Evolutionary conservation across 352 stramenopile genomes (phyloP), one percentile per base, ranked within the genome.

Genomic region (Elongisporangium senticosum): DNA sequence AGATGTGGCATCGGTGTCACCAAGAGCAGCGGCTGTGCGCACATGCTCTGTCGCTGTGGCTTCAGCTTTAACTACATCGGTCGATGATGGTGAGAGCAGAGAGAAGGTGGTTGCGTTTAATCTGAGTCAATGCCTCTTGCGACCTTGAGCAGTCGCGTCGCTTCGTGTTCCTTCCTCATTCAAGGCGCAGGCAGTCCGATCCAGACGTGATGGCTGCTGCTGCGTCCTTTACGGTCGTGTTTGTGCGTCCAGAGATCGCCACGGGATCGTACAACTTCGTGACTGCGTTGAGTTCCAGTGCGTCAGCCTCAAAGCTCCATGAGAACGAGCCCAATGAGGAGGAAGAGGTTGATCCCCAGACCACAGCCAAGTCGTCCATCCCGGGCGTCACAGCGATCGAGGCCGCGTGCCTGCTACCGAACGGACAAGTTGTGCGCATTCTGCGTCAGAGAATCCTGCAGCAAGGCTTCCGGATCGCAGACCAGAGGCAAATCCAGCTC

Each of bases 221-320:
- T 17, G 14, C 53, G 51, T 60, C 77, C 21, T 85, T 83, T 48
- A 67, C 78, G 14, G 50, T 87, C 51, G 68, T 75, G 51, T 58
- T 87, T 14, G 56, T 90, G 49, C 82, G 81, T 26, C 80, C 80
- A 1, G 80, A 90, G 62, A 87, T 87, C 66, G 68, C 77, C 14
- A 75, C 72, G 0, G 77, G 74, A 1, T 77, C 65, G 56, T 87
- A 83, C 64, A 61, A 67, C 37, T 79, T 84, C 39, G 50, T n/a
- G n/a, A 15, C 33, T 3, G 19, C 23, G 1, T 43, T 28, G 37
- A 7, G 14, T 54, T 51, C 22, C 20, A 50, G 13, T 52, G 37
- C 8, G 10, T 5, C n/a, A 40, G 17, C 20, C 56, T 24, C 43
- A 24, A 57, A 7, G 13, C 24, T 17, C 7, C 40, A 24, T 14